These are phyloP conservation scores for Halteria grandinella DNA, from an alignment of 73 alveolate species.

Conservation along the genomic window DNA sequence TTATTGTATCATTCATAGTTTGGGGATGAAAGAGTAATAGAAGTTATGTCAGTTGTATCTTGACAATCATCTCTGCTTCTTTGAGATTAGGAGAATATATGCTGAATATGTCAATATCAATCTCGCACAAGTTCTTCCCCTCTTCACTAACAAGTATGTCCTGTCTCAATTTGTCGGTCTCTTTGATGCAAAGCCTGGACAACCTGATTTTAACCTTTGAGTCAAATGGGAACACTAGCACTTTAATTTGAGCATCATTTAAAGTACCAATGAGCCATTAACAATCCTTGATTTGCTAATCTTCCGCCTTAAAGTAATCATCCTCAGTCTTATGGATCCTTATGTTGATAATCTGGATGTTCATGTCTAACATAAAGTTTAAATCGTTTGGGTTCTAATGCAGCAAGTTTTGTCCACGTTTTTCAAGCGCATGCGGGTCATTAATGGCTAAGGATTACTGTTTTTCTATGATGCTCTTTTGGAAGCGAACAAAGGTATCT, in stretches of 20 bases:
- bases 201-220: not conserved
- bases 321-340: conserved; percentile 10
- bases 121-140: conserved; percentile 16
- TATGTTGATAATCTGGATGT: not conserved
- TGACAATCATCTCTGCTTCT: conserved; percentile 48
- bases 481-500: no score
- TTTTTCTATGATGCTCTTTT: no score
- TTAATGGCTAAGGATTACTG: no score
- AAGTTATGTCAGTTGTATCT: conserved; percentile 27
- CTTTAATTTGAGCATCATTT: not conserved
- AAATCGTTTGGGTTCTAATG: conserved; percentile 37
- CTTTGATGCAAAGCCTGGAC: not conserved
- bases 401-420: no score
- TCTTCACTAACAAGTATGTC: not conserved
- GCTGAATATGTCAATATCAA: conserved; percentile 19
- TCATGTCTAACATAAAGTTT: not conserved
- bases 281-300: no score
- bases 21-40: conserved; percentile 46
- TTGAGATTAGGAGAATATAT: conserved; percentile 34
- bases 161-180: not conserved
- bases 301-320: not conserved
- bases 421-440: no score
- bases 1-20: conserved; percentile 26
- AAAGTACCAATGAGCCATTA: conserved; percentile 9
- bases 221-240: conserved; percentile 9